These are phyloP conservation scores for Setaria viridis DNA, from an alignment of 202 grass and related monocot genomes.

Conservation along the genomic window DNA sequence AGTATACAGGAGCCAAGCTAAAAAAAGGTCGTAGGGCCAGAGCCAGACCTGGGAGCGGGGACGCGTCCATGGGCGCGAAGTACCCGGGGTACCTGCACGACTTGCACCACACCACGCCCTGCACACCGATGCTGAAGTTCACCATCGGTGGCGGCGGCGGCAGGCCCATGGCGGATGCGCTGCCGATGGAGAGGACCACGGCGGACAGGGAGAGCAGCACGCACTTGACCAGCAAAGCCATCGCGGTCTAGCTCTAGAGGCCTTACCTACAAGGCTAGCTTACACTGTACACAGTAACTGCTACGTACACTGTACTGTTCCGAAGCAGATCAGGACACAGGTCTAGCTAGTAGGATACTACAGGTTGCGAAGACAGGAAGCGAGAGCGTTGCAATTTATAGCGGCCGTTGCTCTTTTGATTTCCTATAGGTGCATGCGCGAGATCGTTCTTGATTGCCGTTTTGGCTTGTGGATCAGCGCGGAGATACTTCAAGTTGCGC, in stretches of 20 bases:
- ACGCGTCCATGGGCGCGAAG: constrained; percentile 47
- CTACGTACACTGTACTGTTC: neutral
- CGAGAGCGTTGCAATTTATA: constrained; percentile 51
- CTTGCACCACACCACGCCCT: constrained; percentile 75
- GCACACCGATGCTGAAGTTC: constrained; percentile 71
- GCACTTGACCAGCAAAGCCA: constrained; percentile 45
- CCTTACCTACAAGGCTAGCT: neutral
- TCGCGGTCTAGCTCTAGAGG: neutral
- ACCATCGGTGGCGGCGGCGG: constrained; percentile 45
- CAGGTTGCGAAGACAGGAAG: constrained; percentile 45
- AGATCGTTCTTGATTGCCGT: constrained; percentile 11
- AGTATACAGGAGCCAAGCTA: too few relatives aligned
- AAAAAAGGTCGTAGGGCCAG: neutral
- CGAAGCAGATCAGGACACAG: neutral
- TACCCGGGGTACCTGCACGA: constrained; percentile 62
- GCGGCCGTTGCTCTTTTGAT: neutral
- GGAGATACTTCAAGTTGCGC: constrained; percentile 31
- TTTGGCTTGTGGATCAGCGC: constrained; percentile 15
- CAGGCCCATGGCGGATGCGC: constrained; percentile 49
- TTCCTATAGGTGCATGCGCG: neutral
- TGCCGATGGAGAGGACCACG: constrained; percentile 41
- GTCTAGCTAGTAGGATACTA: neutral
- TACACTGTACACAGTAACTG: neutral
- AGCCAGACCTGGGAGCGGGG: constrained; percentile 61
- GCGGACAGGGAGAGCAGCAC: constrained; percentile 40